Conservation (phyloP, 805 yeast species). For the Candida xiaguanensis region DNA sequence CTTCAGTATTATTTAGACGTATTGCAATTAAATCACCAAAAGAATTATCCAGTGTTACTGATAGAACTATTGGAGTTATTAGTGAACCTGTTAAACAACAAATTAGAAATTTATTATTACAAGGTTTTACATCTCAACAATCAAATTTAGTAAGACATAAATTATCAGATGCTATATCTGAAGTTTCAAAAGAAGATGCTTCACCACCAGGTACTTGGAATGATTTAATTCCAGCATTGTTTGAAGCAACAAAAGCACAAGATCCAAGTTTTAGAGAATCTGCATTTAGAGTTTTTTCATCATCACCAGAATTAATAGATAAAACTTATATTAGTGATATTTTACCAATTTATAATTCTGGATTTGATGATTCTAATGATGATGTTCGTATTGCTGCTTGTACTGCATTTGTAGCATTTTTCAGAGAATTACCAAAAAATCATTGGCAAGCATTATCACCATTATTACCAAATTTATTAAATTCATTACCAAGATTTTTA, state of each 20-base stretch:
- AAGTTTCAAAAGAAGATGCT: constrained; percentile 71
- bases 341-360: constrained; percentile 70
- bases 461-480: constrained; percentile 76
- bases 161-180: constrained; percentile 90
- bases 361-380: constrained; percentile 77
- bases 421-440: constrained; percentile 73
- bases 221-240: constrained; percentile 69
- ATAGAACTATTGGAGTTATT: constrained; percentile 73
- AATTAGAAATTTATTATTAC: constrained; percentile 62
- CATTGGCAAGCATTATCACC: constrained; percentile 76
- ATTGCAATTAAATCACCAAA: constrained; percentile 79
- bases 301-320: constrained; percentile 77
- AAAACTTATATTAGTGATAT: constrained; percentile 51
- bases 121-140: constrained; percentile 69
- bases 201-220: constrained; percentile 62
- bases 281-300: constrained; percentile 81
- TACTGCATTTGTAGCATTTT: constrained; percentile 87
- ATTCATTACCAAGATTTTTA: constrained; percentile 81
- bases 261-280: constrained; percentile 80
- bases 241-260: constrained; percentile 53
- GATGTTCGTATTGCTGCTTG: constrained; percentile 89
- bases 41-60: constrained; percentile 58
- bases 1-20: constrained; percentile 88
- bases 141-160: constrained; percentile 83
- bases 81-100: constrained; percentile 55